Base-by-base conservation (phyloP, 306 rosid genomes). In the Nissolia schottii region DNA sequence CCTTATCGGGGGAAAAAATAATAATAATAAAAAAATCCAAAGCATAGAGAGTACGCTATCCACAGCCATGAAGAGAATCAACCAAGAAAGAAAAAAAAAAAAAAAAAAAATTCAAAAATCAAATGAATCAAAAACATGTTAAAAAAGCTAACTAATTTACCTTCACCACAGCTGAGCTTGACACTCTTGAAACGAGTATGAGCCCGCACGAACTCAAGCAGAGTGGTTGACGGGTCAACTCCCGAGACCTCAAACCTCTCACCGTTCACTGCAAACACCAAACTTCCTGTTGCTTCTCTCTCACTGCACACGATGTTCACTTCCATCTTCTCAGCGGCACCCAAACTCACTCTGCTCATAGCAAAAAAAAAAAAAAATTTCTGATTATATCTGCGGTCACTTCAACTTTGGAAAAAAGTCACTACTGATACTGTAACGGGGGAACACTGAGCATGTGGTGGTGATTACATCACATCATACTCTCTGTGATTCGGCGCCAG, bases 81-180 rank as follows among this genome's bases (percentile, higher is more conserved):
- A 51, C 15, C 9, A 3, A 27, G 22, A 18, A 16, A 35, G 40
- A 57, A 5, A 62, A 24, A n/a, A 3, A 27, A 29, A 18, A 16
- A 35, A 50, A 57, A 5, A 62, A 24, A 46, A 12, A 28, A 37
- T 35, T 45, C 12, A 70, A 31, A 27, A 64, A 37, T 6, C 0
- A 62, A 73, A 12, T 61, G 18, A 35, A 29, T 12, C 2, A 58
- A 37, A 4, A 6, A 10, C 22, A 4, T 1, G 5, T 9, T 4
- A 14, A 2, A 45, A 50, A 16, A 5, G n/a, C n/a, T n/a, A n/a
- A n/a, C n/a, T n/a, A n/a, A n/a, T n/a, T 3, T 68, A 90, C 98
- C 98, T 90, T 93, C 97, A n/a, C 92, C 96, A 14, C 98, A 94
- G 68, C 92, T 61, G 53, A 87, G 97, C 87, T 94, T 94, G 72